Evolutionary conservation across 225 moss, liverwort and hornwort species (phyloP), one percentile per base, ranked within the genome.

Genomic region (Climacium dendroides): DNA sequence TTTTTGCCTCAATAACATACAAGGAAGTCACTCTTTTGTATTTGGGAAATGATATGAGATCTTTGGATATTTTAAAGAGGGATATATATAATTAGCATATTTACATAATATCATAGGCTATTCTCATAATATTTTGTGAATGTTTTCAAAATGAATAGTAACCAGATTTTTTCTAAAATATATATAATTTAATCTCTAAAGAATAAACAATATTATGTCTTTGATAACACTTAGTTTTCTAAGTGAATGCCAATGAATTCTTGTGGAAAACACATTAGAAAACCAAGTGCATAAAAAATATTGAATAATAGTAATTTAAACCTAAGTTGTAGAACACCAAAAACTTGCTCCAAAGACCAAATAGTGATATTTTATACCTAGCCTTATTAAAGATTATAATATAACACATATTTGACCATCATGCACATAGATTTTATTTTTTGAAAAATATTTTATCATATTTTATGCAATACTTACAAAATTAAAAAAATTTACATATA

Each of bases 271-370:
- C 3, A 22, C 12, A n/a, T 7, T 22, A 66, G 20, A n/a, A 66
- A 66, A n/a, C 5, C 22, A 66, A n/a, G 7, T 1, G 11, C 20
- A 66, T 34, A 5, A 20, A 65, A 28, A n/a, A n/a, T 20, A 22
- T n/a, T 66, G 66, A n/a, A 66, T 22, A n/a, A n/a, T n/a, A n/a
- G 12, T n/a, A 67, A 37, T 23, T 67, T 67, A 37, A 7, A 22
- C 2, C 12, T 12, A 70, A 26, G 8, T 5, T 29, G 3, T 3
- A 70, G 0, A 2, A 41, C 0, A 25, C 0, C 5, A 4, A 15
- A 69, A 25, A 70, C 3, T 8, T 41, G 8, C 15, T 41, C 9
- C 3, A 15, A 41, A 41, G 41, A 25, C 41, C 5, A 15, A 70
- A 25, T 70, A 8, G 9, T 14, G 15, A 15, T 70, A 8, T 41